phyloP scores from a whole-genome alignment of 2,329 filamentous ascomycete species.

The Dryadomyces sulphureus region DNA sequence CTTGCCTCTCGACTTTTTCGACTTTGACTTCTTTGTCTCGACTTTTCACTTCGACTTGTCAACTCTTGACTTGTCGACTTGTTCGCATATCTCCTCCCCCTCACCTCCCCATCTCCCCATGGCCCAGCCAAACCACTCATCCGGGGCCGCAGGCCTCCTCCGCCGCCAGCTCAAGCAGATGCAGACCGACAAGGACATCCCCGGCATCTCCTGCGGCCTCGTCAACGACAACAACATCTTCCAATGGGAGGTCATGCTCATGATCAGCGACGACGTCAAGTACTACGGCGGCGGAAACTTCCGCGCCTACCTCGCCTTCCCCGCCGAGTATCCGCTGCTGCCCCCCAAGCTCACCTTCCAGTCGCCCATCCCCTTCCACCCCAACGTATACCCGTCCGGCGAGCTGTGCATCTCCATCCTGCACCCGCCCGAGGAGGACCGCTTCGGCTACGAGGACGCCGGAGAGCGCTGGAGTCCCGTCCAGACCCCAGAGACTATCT shows the following conservation, averaged over 20 bases:
- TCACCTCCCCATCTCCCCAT: no score
- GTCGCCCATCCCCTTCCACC: conserved; percentile 73
- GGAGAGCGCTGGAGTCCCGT: conserved; percentile 89
- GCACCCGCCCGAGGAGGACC: conserved; percentile 86
- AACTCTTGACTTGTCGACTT: no score
- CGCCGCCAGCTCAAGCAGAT: conserved; percentile 85
- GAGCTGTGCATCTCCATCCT: conserved; percentile 94
- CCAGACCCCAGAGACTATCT: conserved; percentile 86
- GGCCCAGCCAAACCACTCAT: conserved; percentile 5
- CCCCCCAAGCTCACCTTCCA: conserved; percentile 85
- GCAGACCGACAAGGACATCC: conserved; percentile 79
- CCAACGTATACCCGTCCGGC: conserved; percentile 80
- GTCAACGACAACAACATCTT: conserved; percentile 78
- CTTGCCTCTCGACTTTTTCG: no score
- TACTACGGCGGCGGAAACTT: conserved; percentile 93
- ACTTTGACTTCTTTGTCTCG: no score
- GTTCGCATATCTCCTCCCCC: no score
- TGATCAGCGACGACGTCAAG: conserved; percentile 91
- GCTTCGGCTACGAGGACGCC: conserved; percentile 83
- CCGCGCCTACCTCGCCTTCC: conserved; percentile 71
- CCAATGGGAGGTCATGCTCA: conserved; percentile 97
- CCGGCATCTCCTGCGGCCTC: conserved; percentile 85
- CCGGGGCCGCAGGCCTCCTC: conserved; percentile 48
- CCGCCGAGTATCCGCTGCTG: conserved; percentile 68
- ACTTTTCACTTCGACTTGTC: no score